Evolutionary conservation across 805 yeast species (phyloP), one percentile per base, ranked within the genome.

Genomic region (Candida pseudoglaebosa): DNA sequence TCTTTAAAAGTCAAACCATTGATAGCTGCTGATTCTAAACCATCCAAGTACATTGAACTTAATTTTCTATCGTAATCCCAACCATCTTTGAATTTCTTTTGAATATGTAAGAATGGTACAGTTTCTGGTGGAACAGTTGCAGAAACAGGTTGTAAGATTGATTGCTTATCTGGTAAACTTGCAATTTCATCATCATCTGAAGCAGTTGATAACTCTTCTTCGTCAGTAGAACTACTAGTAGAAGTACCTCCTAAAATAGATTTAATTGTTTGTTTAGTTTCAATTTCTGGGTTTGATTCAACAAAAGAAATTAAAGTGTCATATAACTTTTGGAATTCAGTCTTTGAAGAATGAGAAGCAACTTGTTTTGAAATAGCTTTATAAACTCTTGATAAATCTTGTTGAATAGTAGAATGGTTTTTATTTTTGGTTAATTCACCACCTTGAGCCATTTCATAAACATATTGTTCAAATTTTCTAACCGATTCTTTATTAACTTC

Each of bases 401-500:
- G 91, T 61, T 85, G 82, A 55, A 87, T 81, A 24, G 91, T 73
- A 52, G 91, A 87, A 56, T 85, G 83, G 16, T 50, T 39, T 33
- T 67, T 61, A 43, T 68, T 70, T 52, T 73, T 80, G 43, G 97
- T 86, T 57, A 87, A 67, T 49, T 80, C 80, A 53, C 95, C 90
- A 67, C 99, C 99, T 57, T 78, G 82, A 38, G 98, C 95, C 97
- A 93, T 90, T 65, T 87, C 95, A 59, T 80, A 77, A 49, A 93
- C 97, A 62, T 93, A 93, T 62, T 90, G 91, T 69, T 93, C 96
- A 47, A 93, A 77, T 63, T 93, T 93, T 67, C 97, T 82, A 47
- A 90, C 95, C 45, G 91, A 78, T 36, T 90, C 86, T 67, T 95
- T 85, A 59, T 87, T 81, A 45, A 75, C 83, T 71, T 93, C 99